These are phyloP conservation scores for Backusella circina DNA, from an alignment of 192 early-diverging fungal species.

Conservation along the genomic window DNA sequence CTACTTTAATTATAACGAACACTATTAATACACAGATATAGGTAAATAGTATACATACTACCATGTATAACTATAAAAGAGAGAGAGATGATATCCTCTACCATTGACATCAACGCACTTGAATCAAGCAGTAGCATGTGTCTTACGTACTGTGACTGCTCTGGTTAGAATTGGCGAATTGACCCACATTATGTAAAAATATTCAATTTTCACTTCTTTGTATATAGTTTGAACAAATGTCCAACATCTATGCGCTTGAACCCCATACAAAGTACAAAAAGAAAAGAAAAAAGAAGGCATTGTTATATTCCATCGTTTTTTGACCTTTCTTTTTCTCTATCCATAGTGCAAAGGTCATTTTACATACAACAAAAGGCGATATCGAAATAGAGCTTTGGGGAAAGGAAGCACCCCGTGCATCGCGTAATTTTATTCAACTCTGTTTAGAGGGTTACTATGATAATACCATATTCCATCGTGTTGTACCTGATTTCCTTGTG, in stretches of 20 bases:
- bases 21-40: too few relatives aligned
- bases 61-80: too few relatives aligned
- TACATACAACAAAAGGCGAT: slow-evolving; percentile 84
- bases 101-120: too few relatives aligned
- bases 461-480: slow-evolving; percentile 84
- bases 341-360: slow-evolving; percentile 72
- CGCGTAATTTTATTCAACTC: slow-evolving; percentile 95
- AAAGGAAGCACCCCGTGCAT: slow-evolving; percentile 89
- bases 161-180: too few relatives aligned
- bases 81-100: too few relatives aligned
- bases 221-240: slow-evolving; percentile 27
- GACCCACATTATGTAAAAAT: too few relatives aligned
- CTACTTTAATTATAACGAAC: too few relatives aligned
- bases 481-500: slow-evolving; percentile 87
- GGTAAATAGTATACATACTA: too few relatives aligned
- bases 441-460: slow-evolving; percentile 91
- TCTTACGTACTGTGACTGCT: too few relatives aligned
- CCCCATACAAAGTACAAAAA: slow-evolving; percentile 50
- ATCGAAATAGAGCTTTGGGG: slow-evolving; percentile 92
- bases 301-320: too few relatives aligned
- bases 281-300: too few relatives aligned
- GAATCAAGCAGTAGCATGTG: too few relatives aligned
- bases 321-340: neutral
- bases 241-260: slow-evolving; percentile 52
- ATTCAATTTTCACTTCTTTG: neutral